phyloP scores from a whole-genome alignment of 768 basidiomycete species.

The Glaciozyma antarctica region DNA sequence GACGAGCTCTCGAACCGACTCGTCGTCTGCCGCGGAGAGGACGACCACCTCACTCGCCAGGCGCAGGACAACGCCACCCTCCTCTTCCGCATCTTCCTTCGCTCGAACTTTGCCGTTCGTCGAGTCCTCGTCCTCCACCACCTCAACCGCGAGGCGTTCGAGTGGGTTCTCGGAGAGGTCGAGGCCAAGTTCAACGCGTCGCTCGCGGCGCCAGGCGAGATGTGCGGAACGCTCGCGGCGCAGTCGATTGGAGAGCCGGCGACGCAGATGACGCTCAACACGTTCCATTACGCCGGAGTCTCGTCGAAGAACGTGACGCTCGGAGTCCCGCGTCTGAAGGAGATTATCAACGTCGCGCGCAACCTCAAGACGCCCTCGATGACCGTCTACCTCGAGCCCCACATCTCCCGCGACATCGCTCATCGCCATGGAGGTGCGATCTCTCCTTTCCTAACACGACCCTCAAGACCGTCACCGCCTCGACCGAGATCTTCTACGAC shows the following conservation, averaged over 20 bases:
- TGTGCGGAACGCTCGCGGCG: slow-evolving; percentile 91
- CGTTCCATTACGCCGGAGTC: slow-evolving; percentile 99
- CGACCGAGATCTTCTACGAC: slow-evolving; percentile 97
- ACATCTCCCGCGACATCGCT: slow-evolving; percentile 53
- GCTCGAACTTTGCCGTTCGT: slow-evolving; percentile 75
- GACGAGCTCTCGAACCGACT: slow-evolving; percentile 64
- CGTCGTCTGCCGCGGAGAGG: slow-evolving; percentile 77
- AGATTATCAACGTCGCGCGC: slow-evolving; percentile 97
- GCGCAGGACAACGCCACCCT: slow-evolving; percentile 82
- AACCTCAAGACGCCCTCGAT: slow-evolving; percentile 98
- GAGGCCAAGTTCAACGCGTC: slow-evolving; percentile 94
- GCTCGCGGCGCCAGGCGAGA: slow-evolving; percentile 86
- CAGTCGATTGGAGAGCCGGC: slow-evolving; percentile 99
- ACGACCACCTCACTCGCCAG: slow-evolving; percentile 55
- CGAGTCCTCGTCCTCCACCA: slow-evolving; percentile 81
- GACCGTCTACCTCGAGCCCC: slow-evolving; percentile 74
- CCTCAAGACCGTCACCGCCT: slow-evolving; percentile 81
- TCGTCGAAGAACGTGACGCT: slow-evolving; percentile 99
- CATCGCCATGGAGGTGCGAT: slow-evolving; percentile 80
- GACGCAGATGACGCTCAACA: slow-evolving; percentile 99
- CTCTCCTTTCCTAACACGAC: slow-evolving; percentile 90
- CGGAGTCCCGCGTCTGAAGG: slow-evolving; percentile 96
- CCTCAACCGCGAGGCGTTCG: slow-evolving; percentile 84
- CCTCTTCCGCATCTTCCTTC: slow-evolving; percentile 85
- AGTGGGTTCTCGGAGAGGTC: slow-evolving; percentile 94